phyloP scores from a whole-genome alignment of 2,329 filamentous ascomycete species.

The Nothopassalora personata region DNA sequence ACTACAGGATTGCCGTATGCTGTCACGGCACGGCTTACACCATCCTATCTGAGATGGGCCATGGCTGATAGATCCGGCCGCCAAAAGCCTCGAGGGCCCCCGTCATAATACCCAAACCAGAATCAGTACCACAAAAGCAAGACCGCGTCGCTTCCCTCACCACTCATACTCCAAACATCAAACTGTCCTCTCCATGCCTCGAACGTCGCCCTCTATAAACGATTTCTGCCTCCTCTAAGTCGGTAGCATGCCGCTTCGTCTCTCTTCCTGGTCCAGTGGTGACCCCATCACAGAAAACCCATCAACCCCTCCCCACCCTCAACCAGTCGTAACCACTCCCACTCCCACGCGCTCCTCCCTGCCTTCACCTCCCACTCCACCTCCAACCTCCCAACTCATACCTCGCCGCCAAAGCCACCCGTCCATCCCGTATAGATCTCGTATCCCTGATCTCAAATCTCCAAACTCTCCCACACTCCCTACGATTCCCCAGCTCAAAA shows the following conservation, averaged over 20 bases:
- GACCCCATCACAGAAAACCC: too few species aligned
- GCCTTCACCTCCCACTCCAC: constrained; percentile 2
- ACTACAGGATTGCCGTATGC: too few species aligned
- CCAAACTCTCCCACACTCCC: constrained; percentile 1
- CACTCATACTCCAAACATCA: neutral
- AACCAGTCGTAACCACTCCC: constrained; percentile 2
- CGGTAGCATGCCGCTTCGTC: too few species aligned
- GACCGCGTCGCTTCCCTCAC: neutral
- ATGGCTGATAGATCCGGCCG: neutral
- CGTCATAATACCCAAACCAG: neutral
- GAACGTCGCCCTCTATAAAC: too few species aligned
- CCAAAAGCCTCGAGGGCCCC: neutral
- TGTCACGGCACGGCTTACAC: too few species aligned
- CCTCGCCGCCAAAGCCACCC: neutral
- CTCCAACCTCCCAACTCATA: constrained; percentile 1
- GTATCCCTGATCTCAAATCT: constrained; percentile 4
- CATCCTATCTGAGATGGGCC: neutral
- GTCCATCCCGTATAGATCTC: neutral
- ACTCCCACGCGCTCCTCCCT: constrained; percentile 4
- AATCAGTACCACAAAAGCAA: neutral
- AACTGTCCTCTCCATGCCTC: neutral
- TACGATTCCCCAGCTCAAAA: neutral
- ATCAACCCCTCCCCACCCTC: constrained; percentile 2
- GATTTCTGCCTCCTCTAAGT: too few species aligned
- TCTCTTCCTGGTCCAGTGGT: too few species aligned